Evolutionary conservation across 1,284 basidiomycete species (phyloP).

Genomic region (Phylloboletellus chloephorus): DNA sequence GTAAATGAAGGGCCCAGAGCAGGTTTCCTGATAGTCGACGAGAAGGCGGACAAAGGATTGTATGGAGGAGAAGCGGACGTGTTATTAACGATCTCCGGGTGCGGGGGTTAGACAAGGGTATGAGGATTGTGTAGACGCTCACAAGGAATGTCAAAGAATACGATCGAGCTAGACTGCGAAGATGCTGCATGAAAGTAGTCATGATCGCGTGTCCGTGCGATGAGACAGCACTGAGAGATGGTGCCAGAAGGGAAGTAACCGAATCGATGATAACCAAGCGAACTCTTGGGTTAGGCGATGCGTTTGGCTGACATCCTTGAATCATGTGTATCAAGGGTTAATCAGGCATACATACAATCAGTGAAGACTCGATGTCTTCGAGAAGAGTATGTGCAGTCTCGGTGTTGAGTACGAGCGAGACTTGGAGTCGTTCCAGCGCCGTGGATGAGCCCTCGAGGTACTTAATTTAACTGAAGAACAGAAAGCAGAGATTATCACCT

Average conservation of each 20-base stretch:
- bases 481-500: constrained; percentile 29
- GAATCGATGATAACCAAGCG: constrained; percentile 60
- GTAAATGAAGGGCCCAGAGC: constrained; percentile 70
- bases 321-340: constrained; percentile 1
- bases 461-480: constrained; percentile 9
- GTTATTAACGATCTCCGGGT: constrained; percentile 44
- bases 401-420: constrained; percentile 55
- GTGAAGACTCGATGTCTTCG: constrained; percentile 35
- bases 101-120: neutral
- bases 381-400: constrained; percentile 48
- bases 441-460: constrained; percentile 31
- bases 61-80: constrained; percentile 33
- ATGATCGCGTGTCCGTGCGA: constrained; percentile 75
- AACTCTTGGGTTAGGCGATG: constrained; percentile 16
- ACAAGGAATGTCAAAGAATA: constrained; percentile 49
- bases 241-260: constrained; percentile 61
- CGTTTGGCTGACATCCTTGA: constrained; percentile 12
- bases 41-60: constrained; percentile 38
- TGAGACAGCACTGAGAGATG: constrained; percentile 57
- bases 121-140: constrained; percentile 16
- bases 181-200: constrained; percentile 62
- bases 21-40: constrained; percentile 50
- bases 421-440: constrained; percentile 38
- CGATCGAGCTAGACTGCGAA: constrained; percentile 47
- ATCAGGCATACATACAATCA: constrained; percentile 27